A percentile compares a stretch with the other conserved stretches of the same genome.
phyloP scores from a whole-genome alignment of 176 grass and related monocot genomes.

The Musa acuminata region DNA sequence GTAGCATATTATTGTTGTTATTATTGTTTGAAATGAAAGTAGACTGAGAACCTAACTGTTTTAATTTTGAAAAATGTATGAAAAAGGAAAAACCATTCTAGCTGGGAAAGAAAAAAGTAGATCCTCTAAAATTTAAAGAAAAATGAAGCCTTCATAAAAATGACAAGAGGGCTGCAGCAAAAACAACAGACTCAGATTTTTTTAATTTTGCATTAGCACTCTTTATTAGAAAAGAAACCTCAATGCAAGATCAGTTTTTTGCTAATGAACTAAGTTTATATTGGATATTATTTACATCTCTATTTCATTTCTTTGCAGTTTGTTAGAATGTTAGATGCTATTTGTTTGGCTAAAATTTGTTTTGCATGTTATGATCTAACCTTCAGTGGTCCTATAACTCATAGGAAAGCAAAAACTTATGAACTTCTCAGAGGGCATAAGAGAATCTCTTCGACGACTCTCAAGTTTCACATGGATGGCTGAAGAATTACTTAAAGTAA shows the following conservation, averaged over 20 bases:
- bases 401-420: constrained; percentile 88
- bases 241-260: background rate
- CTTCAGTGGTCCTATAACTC: constrained; percentile 7
- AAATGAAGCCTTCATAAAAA: background rate
- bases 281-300: background rate
- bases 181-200: background rate
- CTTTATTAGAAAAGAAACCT: background rate
- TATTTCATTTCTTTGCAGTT: background rate
- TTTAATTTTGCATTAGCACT: background rate
- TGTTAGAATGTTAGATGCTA: background rate
- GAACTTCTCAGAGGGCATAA: constrained; percentile 72
- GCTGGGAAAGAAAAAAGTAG: background rate
- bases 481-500: constrained; percentile 90
- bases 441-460: constrained; percentile 78
- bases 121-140: background rate
- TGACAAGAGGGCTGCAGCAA: background rate
- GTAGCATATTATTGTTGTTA: background rate
- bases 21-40: background rate
- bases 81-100: background rate
- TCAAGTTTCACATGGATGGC: constrained; percentile 96
- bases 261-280: background rate
- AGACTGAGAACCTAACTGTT: background rate
- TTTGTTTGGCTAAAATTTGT: background rate
- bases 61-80: background rate
- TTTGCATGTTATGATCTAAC: background rate